Conservation (phyloP, 768 basidiomycete genomes). For the Trametes cingulata region DNA sequence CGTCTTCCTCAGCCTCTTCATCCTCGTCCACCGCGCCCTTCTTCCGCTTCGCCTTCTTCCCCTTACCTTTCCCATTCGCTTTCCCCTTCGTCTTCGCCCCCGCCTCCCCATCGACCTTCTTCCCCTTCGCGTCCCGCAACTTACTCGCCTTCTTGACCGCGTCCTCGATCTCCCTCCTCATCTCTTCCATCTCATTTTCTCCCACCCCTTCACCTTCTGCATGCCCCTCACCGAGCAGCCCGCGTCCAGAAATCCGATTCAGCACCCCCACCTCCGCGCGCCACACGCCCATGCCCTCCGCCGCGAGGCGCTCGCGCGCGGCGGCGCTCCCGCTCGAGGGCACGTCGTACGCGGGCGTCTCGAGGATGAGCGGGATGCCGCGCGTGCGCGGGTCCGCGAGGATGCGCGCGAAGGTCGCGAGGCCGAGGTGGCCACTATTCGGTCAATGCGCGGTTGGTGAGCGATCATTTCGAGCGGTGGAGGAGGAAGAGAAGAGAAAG, state of each 20-base stretch:
- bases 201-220: conserved; percentile 1
- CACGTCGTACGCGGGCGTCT: conserved; percentile 71
- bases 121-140: conserved; percentile 17
- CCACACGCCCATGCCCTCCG: conserved; percentile 61
- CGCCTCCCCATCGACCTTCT: conserved; percentile 13
- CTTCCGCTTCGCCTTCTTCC: conserved; percentile 15
- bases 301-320: conserved; percentile 5
- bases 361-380: conserved; percentile 76
- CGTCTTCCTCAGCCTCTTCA: conserved; percentile 25
- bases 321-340: conserved; percentile 9
- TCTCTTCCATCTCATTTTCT: conserved; percentile 7
- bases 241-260: conserved; percentile 41
- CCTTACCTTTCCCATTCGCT: too few species aligned
- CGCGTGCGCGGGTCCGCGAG: conserved; percentile 68
- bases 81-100: conserved; percentile 6
- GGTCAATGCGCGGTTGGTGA: too few species aligned
- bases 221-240: conserved; percentile 6
- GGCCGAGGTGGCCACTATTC: conserved; percentile 64
- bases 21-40: conserved; percentile 14
- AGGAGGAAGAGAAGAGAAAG: not conserved
- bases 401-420: conserved; percentile 63
- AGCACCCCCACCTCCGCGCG: conserved; percentile 68
- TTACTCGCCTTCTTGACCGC: conserved; percentile 19
- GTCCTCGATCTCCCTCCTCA: conserved; percentile 21
- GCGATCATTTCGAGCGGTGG: too few species aligned